A percentile compares a stretch with the other conserved stretches of the same genome.
Conservation (phyloP, 257 asterid species). For the Linaria vulgaris region DNA sequence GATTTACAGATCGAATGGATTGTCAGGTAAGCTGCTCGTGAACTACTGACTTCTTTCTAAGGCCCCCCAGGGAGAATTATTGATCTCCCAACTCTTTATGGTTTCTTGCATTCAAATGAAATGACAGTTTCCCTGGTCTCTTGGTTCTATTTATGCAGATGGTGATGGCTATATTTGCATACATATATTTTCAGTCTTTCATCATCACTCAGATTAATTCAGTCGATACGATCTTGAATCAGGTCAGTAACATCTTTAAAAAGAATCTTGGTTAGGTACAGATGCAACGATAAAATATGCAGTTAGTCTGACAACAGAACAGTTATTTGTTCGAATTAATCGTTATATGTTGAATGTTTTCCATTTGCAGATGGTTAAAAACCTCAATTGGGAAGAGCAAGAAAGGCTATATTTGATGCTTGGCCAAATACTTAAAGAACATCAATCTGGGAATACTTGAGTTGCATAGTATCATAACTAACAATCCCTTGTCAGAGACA, state of each 20-base stretch:
- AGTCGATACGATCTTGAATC: slow-evolving; percentile 57
- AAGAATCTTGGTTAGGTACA: not conserved
- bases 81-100: not conserved
- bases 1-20: slow-evolving; percentile 73
- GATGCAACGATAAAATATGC: not conserved
- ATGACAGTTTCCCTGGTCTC: not conserved
- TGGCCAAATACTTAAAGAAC: slow-evolving; percentile 48
- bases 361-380: slow-evolving; percentile 50
- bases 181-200: slow-evolving; percentile 62
- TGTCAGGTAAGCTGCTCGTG: slow-evolving; percentile 48
- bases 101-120: not conserved
- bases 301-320: not conserved
- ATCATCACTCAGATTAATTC: slow-evolving; percentile 42
- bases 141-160: slow-evolving; percentile 43
- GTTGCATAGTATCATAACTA: too few relatives aligned
- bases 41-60: not conserved
- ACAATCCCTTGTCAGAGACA: too few relatives aligned
- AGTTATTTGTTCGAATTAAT: too few relatives aligned
- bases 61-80: not conserved
- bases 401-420: slow-evolving; percentile 50
- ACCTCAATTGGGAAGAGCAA: slow-evolving; percentile 62
- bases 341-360: not conserved
- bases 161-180: slow-evolving; percentile 74
- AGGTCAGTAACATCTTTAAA: slow-evolving; percentile 36
- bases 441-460: slow-evolving; percentile 17